phyloP scores from a whole-genome alignment of 2,329 filamentous ascomycete species.

The Cladosporium phlei region DNA sequence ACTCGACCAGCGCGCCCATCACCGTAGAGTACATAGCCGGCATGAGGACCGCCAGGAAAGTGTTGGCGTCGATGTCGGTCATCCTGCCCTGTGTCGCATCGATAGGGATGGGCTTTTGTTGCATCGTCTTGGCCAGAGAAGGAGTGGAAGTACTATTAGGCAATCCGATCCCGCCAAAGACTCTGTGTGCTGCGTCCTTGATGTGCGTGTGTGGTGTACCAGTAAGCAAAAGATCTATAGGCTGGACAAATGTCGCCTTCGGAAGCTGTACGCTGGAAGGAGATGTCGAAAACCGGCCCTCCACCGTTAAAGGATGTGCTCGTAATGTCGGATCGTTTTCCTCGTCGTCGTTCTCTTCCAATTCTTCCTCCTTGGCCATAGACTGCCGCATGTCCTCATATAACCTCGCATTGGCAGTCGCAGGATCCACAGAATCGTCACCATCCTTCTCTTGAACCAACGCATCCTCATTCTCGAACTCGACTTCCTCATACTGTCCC shows the following conservation, averaged over 20 bases:
- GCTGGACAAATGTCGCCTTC: conserved; percentile 61
- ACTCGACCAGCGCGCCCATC: conserved; percentile 65
- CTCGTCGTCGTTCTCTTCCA: conserved; percentile 25
- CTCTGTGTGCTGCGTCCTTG: conserved; percentile 62
- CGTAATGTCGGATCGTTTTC: conserved; percentile 42
- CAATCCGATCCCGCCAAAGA: conserved; percentile 71
- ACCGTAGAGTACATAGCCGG: conserved; percentile 67
- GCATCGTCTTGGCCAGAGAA: conserved; percentile 47
- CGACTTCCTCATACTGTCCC: conserved; percentile 60
- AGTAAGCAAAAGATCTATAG: conserved; percentile 64
- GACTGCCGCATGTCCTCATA: conserved; percentile 24
- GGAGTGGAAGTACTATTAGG: conserved; percentile 74
- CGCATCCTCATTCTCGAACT: conserved; percentile 36
- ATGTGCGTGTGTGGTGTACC: conserved; percentile 66
- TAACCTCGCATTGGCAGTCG: conserved; percentile 21
- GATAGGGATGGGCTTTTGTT: conserved; percentile 62
- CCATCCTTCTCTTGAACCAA: conserved; percentile 33
- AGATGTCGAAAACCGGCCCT: conserved; percentile 68
- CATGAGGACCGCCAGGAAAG: conserved; percentile 64
- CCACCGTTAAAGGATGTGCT: conserved; percentile 67
- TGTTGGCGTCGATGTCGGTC: conserved; percentile 70
- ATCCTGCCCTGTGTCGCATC: conserved; percentile 62
- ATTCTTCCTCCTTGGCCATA: conserved; percentile 18
- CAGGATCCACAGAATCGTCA: conserved; percentile 53
- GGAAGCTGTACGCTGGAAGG: conserved; percentile 75